Evolutionary conservation across 75 land plant genomes (phyloP).

Genomic region (Selaginella moellendorffii): DNA sequence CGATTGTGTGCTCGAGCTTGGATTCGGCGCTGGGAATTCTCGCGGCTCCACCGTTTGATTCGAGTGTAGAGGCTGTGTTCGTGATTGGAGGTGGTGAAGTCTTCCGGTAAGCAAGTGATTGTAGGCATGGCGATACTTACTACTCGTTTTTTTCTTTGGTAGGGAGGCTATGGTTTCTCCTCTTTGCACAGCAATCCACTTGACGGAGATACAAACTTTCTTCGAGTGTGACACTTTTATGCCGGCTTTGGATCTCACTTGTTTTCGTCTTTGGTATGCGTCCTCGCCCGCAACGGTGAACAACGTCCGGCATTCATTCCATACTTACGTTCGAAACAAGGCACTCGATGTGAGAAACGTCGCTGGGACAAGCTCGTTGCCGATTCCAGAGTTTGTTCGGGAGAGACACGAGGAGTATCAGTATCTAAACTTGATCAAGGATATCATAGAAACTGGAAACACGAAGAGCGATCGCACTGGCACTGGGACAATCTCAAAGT

Average conservation of each 20-base stretch:
- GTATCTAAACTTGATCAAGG: conserved; percentile 69
- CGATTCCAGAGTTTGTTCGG: conserved; percentile 46
- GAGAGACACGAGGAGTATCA: conserved; percentile 74
- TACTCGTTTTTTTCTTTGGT: conserved; percentile 2
- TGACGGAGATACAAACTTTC: conserved; percentile 55
- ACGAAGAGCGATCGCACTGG: conserved; percentile 83
- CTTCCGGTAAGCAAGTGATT: conserved; percentile 28
- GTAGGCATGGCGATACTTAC: neutral
- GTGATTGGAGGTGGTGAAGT: conserved; percentile 92
- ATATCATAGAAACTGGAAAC: conserved; percentile 54
- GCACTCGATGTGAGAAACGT: conserved; percentile 12
- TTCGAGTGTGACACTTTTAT: conserved; percentile 87
- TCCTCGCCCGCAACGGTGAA: conserved; percentile 67
- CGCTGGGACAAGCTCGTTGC: neutral
- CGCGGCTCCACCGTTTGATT: conserved; percentile 46
- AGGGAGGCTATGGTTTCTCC: conserved; percentile 74
- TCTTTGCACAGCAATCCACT: conserved; percentile 76
- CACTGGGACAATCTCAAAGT: conserved; percentile 97
- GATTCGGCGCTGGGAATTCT: conserved; percentile 53
- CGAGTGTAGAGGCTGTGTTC: conserved; percentile 62
- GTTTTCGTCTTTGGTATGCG: conserved; percentile 73
- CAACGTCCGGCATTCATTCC: conserved; percentile 44
- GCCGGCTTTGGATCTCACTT: conserved; percentile 44
- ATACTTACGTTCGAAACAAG: conserved; percentile 56
- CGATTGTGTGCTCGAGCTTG: conserved; percentile 48